Evolutionary conservation across 805 yeast species (phyloP).

Genomic region (Metschnikowia reukaufii): DNA sequence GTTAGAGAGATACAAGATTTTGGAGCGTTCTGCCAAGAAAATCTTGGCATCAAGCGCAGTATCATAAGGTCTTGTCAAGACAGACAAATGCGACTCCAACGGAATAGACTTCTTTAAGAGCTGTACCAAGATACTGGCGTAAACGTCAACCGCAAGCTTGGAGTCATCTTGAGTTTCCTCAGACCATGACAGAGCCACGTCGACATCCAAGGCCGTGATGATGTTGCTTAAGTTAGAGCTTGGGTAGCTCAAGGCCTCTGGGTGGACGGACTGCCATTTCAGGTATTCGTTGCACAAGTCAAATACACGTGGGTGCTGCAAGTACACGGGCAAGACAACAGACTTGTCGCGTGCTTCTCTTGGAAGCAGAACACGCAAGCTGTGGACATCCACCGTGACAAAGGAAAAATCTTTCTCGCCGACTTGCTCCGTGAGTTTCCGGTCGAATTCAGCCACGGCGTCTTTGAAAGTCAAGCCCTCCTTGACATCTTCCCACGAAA

Average conservation of each 20-base stretch:
- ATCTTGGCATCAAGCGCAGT: conserved; percentile 67
- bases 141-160: conserved; percentile 40
- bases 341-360: conserved; percentile 80
- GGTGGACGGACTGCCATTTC: conserved; percentile 64
- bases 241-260: conserved; percentile 46
- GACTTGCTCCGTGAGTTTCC: conserved; percentile 45
- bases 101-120: conserved; percentile 50
- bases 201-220: conserved; percentile 49
- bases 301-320: conserved; percentile 74
- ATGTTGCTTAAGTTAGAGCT: conserved; percentile 39
- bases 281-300: conserved; percentile 73
- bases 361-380: conserved; percentile 72
- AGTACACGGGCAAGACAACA: conserved; percentile 67
- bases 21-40: conserved; percentile 70
- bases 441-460: conserved; percentile 57
- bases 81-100: conserved; percentile 51
- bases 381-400: conserved; percentile 67
- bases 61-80: conserved; percentile 74
- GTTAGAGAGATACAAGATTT: conserved; percentile 76
- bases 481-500: conserved; percentile 62
- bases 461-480: conserved; percentile 61
- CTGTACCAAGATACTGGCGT: conserved; percentile 45
- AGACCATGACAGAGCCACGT: conserved; percentile 29
- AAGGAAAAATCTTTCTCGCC: conserved; percentile 57
- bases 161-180: conserved; percentile 38